Evolutionary conservation across 2,329 filamentous ascomycete genomes (phyloP).

Genomic region (Diaporthe australafricana): DNA sequence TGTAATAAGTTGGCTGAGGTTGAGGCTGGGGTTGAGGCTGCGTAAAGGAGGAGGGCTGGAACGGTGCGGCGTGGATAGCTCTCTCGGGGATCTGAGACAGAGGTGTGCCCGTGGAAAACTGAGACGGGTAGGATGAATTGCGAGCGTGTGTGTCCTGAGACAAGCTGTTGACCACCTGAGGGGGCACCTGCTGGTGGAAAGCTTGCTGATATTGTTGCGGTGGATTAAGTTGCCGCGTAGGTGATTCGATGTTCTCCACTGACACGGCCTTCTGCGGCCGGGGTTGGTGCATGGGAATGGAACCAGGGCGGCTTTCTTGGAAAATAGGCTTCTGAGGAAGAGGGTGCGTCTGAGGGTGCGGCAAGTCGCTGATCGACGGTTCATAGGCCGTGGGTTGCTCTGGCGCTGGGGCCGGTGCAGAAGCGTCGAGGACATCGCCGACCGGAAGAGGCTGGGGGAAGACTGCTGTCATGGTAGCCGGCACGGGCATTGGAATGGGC

Average conservation of each 20-base stretch:
- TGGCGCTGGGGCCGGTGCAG: conserved; percentile 3
- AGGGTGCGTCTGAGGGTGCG: conserved; percentile 68
- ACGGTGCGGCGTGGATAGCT: conserved; percentile 89
- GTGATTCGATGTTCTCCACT: conserved; percentile 91
- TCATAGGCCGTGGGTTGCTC: conserved; percentile 41
- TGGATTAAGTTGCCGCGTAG: conserved; percentile 65
- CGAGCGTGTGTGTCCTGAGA: conserved; percentile 72
- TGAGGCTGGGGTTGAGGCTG: conserved; percentile 76
- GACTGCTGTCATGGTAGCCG: conserved; percentile 40
- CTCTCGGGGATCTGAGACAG: conserved; percentile 93
- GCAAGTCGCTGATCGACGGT: conserved; percentile 62
- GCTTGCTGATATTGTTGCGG: conserved; percentile 76
- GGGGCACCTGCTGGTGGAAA: conserved; percentile 94
- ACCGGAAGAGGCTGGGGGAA: conserved; percentile 34
- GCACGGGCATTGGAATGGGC: conserved; percentile 40
- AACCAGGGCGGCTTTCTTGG: conserved; percentile 65
- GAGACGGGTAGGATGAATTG: conserved; percentile 76
- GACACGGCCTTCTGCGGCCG: conserved; percentile 95
- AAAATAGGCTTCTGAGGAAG: conserved; percentile 69
- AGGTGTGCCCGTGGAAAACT: conserved; percentile 80
- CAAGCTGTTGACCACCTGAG: conserved; percentile 72
- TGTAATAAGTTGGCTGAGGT: conserved; percentile 68
- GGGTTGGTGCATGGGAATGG: conserved; percentile 90
- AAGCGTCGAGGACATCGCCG: conserved; percentile 36
- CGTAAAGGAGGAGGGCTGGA: conserved; percentile 80